These are phyloP conservation scores for Cryptococcus neoformans DNA, from an alignment of 1,284 basidiomycete species.

Conservation along the genomic window DNA sequence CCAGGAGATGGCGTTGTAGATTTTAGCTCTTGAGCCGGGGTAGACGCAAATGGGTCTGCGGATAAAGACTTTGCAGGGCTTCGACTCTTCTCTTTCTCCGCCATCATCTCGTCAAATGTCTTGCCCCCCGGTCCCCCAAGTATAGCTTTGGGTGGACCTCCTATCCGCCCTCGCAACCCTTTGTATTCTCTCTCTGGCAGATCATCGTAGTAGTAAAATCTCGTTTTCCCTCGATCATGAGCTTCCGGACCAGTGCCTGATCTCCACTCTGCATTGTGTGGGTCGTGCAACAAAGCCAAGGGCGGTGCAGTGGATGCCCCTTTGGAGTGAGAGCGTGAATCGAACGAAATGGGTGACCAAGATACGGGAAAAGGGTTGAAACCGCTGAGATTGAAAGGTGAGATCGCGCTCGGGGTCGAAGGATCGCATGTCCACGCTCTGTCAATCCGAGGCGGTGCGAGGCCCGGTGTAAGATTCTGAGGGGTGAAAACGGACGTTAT, in stretches of 20 bases:
- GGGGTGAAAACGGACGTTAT: not conserved
- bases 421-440: conserved; percentile 9
- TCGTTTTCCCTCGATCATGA: not conserved
- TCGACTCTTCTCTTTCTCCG: conserved; percentile 1
- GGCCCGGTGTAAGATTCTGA: not conserved
- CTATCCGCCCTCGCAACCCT: conserved; percentile 12
- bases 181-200: conserved; percentile 4
- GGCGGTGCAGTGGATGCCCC: not conserved
- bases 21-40: no score
- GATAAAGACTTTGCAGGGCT: not conserved
- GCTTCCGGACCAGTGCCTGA: not conserved
- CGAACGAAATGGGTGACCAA: not conserved
- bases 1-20: no score
- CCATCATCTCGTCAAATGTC: conserved; percentile 36
- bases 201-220: not conserved
- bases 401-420: not conserved
- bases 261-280: not conserved
- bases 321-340: not conserved
- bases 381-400: conserved; percentile 1
- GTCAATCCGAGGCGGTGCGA: conserved; percentile 4
- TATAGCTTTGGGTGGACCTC: conserved; percentile 39
- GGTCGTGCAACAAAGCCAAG: not conserved
- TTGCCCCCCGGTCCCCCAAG: conserved; percentile 40
- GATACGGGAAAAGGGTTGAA: not conserved
- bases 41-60: no score